Evolutionary conservation across 441 rosid genomes (phyloP), one percentile per base, ranked within the genome.

Genomic region (Bocquillonia castaneifolia): DNA sequence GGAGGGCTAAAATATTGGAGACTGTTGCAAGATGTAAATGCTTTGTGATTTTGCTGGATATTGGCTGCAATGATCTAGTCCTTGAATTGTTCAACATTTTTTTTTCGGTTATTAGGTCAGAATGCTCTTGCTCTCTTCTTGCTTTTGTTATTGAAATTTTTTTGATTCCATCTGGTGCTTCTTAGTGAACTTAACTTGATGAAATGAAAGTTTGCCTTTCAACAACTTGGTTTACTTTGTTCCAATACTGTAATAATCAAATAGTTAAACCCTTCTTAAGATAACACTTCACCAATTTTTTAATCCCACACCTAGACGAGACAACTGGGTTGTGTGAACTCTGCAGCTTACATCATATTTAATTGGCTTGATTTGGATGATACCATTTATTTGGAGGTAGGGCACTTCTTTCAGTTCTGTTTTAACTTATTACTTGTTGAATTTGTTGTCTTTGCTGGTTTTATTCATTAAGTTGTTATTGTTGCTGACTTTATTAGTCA

Each of bases 1-100:
- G 73, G 82, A 92, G 97, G 81, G 97, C 79, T 51, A 92, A 92
- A 73, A 82, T 92, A 67, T 73, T 94, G 77, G 97, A 91, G 85
- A 88, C 85, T 25, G 72, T 90, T 70, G 87, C 94, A 67, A 85
- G 74, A 44, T 90, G 88, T 69, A 88, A 82, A 76, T 91, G 89
- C 72, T 93, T 80, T 68, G 84, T 94, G 77, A 76, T 87, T 47
- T 81, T 92, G 97, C 79, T 94, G 78, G 92, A 88, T 74, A 70
- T 81, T 39, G 90, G 78, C 72, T 85, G 90, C 79, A 58, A 66
- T 42, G 85, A 90, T 83, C 84, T 92, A 65, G 76, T 87, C 66
- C 75, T 80, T 72, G 83, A 90, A 69, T 86, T 94, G 97, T 94
- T 94, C 78, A 81, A 80, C 53, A 73, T 70, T 50, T 86, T 92